These are phyloP conservation scores for Posidonia australis DNA, from an alignment of 106 monocot genomes.

Conservation along the genomic window DNA sequence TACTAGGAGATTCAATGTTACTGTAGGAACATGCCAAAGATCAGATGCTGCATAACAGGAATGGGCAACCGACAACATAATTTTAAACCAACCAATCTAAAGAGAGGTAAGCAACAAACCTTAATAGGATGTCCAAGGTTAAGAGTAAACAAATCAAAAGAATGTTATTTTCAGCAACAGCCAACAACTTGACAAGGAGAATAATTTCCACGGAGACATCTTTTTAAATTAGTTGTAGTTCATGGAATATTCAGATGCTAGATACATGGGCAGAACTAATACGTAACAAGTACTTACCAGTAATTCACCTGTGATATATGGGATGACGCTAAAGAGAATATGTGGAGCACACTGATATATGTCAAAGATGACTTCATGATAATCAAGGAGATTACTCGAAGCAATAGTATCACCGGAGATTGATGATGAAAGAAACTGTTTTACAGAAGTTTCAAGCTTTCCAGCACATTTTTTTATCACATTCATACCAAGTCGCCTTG, in stretches of 20 bases:
- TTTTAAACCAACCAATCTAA: too few relatives aligned
- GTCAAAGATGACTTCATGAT: slow-evolving; percentile 90
- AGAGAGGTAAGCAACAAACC: too few relatives aligned
- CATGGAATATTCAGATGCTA: background rate
- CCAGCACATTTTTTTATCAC: slow-evolving; percentile 67
- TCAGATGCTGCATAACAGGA: too few relatives aligned
- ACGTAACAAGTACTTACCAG: slow-evolving; percentile 39
- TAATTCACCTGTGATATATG: slow-evolving; percentile 82
- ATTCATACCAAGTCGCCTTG: slow-evolving; percentile 73
- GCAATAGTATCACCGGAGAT: slow-evolving; percentile 56
- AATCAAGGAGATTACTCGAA: slow-evolving; percentile 40
- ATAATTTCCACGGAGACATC: too few relatives aligned
- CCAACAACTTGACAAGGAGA: too few relatives aligned
- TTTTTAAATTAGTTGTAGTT: background rate
- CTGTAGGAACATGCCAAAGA: too few relatives aligned
- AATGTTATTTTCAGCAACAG: background rate
- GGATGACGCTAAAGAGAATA: slow-evolving; percentile 63
- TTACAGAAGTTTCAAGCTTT: slow-evolving; percentile 76
- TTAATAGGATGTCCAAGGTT: too few relatives aligned
- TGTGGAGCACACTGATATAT: slow-evolving; percentile 84
- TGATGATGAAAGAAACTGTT: slow-evolving; percentile 78
- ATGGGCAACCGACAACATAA: too few relatives aligned
- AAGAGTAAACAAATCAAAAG: background rate
- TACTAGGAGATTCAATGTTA: too few relatives aligned
- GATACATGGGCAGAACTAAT: background rate